Conservation (phyloP, 495 filamentous ascomycete genomes). For the Daldinia childiae region DNA sequence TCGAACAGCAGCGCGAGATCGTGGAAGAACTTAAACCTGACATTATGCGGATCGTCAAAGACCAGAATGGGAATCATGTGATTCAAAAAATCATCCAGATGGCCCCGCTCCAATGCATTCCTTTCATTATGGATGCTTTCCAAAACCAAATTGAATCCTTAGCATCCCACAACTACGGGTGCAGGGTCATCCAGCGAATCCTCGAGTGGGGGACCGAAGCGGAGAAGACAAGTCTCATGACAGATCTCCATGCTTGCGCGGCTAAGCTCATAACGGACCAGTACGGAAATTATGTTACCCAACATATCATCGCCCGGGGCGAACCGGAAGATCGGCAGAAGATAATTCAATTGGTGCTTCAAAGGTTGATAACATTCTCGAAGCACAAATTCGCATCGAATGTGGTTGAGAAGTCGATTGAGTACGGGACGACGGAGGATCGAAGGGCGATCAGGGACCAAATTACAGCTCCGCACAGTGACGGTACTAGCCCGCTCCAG, state of each 20-base stretch:
- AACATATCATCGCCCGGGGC: constrained; percentile 90
- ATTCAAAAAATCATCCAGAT: constrained; percentile 94
- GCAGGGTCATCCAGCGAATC: constrained; percentile 92
- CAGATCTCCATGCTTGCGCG: constrained; percentile 80
- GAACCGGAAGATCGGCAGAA: constrained; percentile 75
- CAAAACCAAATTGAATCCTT: constrained; percentile 79
- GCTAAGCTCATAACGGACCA: constrained; percentile 81
- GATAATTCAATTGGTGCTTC: constrained; percentile 78
- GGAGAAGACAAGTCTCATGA: constrained; percentile 75
- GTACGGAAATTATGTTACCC: constrained; percentile 96
- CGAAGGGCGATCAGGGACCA: constrained; percentile 74
- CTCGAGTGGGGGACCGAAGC: constrained; percentile 82
- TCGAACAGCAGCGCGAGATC: constrained; percentile 86
- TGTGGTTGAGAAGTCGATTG: constrained; percentile 94
- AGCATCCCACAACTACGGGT: constrained; percentile 85
- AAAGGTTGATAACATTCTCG: constrained; percentile 75
- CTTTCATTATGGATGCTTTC: constrained; percentile 90
- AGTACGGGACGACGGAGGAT: constrained; percentile 74
- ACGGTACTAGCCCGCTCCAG: constrained; percentile 73
- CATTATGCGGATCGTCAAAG: constrained; percentile 81
- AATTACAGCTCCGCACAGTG: constrained; percentile 67
- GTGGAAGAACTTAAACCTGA: constrained; percentile 84
- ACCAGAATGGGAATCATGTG: constrained; percentile 96
- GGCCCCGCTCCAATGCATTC: constrained; percentile 81
- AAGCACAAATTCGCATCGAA: constrained; percentile 98